Percentiles rank a stretch among this genome's conserved stretches.
Conservation (phyloP, 345 rosid species). For the Syzygium oleosum region DNA sequence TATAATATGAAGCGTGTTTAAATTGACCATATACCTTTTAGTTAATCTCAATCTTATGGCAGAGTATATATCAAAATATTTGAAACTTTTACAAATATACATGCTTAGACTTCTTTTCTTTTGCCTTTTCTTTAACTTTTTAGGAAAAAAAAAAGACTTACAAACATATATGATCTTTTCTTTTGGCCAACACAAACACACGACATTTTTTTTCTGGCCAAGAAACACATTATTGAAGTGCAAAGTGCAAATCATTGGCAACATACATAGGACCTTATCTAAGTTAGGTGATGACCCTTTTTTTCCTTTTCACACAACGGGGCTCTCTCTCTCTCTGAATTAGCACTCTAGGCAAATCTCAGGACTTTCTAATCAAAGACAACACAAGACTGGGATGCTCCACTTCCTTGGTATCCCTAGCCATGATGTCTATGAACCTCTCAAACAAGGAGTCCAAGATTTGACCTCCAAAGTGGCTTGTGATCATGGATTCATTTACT, state of each 20-base stretch:
- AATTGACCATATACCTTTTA: background rate
- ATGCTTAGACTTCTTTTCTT: background rate
- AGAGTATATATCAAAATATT: too few relatives aligned
- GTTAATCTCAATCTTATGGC: background rate
- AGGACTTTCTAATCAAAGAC: slow-evolving; percentile 18
- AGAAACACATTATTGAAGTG: background rate
- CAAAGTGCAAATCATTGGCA: background rate
- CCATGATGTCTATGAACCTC: slow-evolving; percentile 17
- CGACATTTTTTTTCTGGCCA: background rate
- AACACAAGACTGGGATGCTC: slow-evolving; percentile 18
- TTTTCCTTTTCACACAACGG: background rate
- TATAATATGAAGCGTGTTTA: background rate
- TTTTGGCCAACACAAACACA: background rate
- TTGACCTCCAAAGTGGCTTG: slow-evolving; percentile 20
- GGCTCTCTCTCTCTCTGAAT: background rate
- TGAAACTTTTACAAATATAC: too few relatives aligned
- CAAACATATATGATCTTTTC: background rate
- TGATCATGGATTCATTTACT: slow-evolving; percentile 24
- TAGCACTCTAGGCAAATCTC: background rate
- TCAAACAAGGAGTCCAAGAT: slow-evolving; percentile 23
- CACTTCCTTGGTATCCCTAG: slow-evolving; percentile 19
- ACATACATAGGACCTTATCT: background rate
- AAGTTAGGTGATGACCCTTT: background rate
- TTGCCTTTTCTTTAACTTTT: background rate
- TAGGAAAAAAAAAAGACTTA: background rate